Percentiles rank a stretch among this genome's conserved stretches.
phyloP scores from a whole-genome alignment of 139 green algal genomes.

The Yamagishiella unicocca region DNA sequence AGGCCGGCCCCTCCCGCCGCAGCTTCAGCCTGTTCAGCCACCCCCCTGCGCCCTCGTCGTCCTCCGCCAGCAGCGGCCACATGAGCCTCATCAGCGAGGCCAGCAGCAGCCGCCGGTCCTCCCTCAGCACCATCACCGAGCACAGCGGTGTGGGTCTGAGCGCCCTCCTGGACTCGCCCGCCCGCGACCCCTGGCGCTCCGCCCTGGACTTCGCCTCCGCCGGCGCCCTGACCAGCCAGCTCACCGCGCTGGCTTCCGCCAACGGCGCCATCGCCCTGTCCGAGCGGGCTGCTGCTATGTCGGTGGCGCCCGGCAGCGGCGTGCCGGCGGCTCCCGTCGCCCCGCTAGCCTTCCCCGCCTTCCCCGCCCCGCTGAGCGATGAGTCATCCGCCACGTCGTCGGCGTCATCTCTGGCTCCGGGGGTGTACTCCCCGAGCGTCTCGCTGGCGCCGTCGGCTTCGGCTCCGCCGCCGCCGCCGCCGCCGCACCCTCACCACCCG shows the following conservation, averaged over 20 bases:
- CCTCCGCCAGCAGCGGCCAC: background rate
- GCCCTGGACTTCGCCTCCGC: background rate
- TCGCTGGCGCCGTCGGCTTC: background rate
- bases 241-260: background rate
- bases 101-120: slow-evolving; percentile 18
- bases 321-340: background rate
- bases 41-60: background rate
- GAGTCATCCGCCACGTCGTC: background rate
- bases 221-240: background rate
- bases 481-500: background rate
- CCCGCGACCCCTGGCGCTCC: slow-evolving; percentile 32
- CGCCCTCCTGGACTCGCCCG: too few relatives aligned
- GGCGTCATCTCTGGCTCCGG: background rate
- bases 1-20: background rate
- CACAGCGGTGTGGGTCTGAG: too few relatives aligned
- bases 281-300: background rate
- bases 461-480: background rate
- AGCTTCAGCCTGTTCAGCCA: slow-evolving; percentile 64
- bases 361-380: too few relatives aligned
- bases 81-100: background rate
- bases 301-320: background rate
- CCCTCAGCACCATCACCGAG: background rate
- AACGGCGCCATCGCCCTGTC: background rate
- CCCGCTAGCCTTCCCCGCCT: too few relatives aligned
- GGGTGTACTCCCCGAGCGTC: background rate